These are phyloP conservation scores for Dentipellis fragilis DNA, from an alignment of 768 basidiomycete genomes.

Conservation along the genomic window DNA sequence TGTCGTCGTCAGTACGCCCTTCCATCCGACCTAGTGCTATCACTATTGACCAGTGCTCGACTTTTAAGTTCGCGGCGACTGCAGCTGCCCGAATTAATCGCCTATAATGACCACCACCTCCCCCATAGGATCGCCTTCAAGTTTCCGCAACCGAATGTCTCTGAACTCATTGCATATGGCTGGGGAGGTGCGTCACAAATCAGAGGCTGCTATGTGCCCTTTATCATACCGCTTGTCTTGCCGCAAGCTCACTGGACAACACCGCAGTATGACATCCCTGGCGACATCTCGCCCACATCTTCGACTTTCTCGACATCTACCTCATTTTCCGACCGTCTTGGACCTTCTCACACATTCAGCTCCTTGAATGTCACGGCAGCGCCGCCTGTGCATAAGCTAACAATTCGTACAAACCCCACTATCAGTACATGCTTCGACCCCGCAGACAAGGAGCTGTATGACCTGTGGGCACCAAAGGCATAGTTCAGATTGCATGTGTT, in stretches of 20 bases:
- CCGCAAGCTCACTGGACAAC: not conserved
- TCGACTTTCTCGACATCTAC: not conserved
- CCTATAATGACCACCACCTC: not conserved
- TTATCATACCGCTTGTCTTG: not conserved
- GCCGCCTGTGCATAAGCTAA: slow-evolving; percentile 25
- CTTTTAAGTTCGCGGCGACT: too few relatives aligned
- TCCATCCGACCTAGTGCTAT: too few relatives aligned
- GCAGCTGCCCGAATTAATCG: too few relatives aligned
- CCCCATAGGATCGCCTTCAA: slow-evolving; percentile 1
- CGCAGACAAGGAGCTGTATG: slow-evolving; percentile 66
- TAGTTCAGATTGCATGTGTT: not conserved
- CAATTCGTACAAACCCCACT: slow-evolving; percentile 55
- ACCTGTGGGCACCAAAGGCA: slow-evolving; percentile 57
- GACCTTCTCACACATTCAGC: not conserved
- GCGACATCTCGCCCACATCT: not conserved
- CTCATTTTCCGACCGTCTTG: not conserved
- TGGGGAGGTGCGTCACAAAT: not conserved
- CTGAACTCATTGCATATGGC: not conserved
- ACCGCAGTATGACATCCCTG: not conserved
- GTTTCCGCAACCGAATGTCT: not conserved
- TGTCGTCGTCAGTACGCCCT: too few relatives aligned
- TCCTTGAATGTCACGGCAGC: not conserved
- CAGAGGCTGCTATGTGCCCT: not conserved
- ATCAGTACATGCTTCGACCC: slow-evolving; percentile 68
- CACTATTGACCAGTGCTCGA: too few relatives aligned